Evolutionary conservation across 1,284 basidiomycete species (phyloP).

Genomic region (Tilletia walkeri): DNA sequence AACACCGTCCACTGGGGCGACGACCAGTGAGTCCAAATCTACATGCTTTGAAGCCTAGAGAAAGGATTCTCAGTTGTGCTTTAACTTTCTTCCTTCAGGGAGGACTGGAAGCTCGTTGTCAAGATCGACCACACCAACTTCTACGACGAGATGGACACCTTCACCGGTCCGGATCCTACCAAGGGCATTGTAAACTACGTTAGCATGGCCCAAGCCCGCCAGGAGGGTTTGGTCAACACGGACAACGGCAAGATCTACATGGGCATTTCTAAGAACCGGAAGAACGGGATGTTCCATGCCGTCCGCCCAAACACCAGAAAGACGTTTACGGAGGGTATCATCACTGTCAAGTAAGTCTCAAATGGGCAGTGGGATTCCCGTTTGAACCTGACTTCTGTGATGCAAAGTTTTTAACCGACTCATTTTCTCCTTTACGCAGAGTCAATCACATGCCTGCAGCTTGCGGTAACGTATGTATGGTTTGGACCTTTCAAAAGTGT

Average conservation of each 20-base stretch:
- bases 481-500: neutral
- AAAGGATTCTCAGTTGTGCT: neutral
- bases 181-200: slow-evolving; percentile 3
- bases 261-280: neutral
- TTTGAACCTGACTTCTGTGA: no score
- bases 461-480: neutral
- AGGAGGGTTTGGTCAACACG: slow-evolving; percentile 10
- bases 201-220: neutral
- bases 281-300: neutral
- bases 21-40: neutral
- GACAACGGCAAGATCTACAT: slow-evolving; percentile 15
- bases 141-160: slow-evolving; percentile 10
- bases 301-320: neutral
- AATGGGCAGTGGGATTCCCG: neutral
- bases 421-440: neutral
- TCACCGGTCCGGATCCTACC: neutral
- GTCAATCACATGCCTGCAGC: slow-evolving; percentile 17
- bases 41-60: neutral
- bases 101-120: slow-evolving; percentile 7
- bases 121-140: slow-evolving; percentile 15
- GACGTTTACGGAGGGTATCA: slow-evolving; percentile 11
- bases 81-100: neutral
- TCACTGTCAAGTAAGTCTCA: slow-evolving; percentile 8
- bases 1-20: slow-evolving; percentile 11
- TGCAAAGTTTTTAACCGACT: no score